Percentiles rank a stretch among this genome's conserved stretches.
These are phyloP conservation scores for Ganoderma multipileum DNA, from an alignment of 1,284 basidiomycete genomes.

Conservation along the genomic window DNA sequence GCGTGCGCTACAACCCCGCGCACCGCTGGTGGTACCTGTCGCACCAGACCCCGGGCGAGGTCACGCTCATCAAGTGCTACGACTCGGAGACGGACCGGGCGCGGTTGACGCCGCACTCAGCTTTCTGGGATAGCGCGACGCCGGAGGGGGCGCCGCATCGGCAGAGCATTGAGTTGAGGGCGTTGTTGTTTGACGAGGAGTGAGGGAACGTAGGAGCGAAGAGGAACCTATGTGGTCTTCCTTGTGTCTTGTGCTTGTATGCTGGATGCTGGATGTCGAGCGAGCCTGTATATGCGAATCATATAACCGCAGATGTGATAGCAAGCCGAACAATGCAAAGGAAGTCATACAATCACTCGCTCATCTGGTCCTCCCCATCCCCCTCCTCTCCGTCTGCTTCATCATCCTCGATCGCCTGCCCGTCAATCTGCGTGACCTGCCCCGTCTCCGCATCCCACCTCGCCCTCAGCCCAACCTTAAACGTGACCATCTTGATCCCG, in stretches of 20 bases:
- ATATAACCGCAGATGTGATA: slow-evolving; percentile 2
- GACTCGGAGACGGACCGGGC: slow-evolving; percentile 49
- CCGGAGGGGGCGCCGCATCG: slow-evolving; percentile 47
- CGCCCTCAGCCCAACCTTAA: slow-evolving; percentile 75
- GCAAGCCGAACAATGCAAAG: slow-evolving; percentile 12
- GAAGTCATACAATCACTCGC: slow-evolving; percentile 38
- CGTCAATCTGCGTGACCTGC: slow-evolving; percentile 67
- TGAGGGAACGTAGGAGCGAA: slow-evolving; percentile 5
- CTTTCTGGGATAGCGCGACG: slow-evolving; percentile 48
- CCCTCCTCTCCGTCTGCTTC: slow-evolving; percentile 42
- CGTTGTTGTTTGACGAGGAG: slow-evolving; percentile 45
- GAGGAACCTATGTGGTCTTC: background rate
- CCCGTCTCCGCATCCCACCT: slow-evolving; percentile 81
- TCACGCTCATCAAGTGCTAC: slow-evolving; percentile 55
- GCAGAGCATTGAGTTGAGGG: slow-evolving; percentile 49
- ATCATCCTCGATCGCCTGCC: slow-evolving; percentile 46
- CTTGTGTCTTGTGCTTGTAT: background rate
- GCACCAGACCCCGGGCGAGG: slow-evolving; percentile 50
- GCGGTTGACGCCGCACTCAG: slow-evolving; percentile 53
- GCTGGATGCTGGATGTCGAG: slow-evolving; percentile 1
- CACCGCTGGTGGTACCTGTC: slow-evolving; percentile 68
- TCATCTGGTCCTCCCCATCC: slow-evolving; percentile 52
- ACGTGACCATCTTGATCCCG: slow-evolving; percentile 86
- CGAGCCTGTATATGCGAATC: background rate
- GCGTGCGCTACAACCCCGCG: slow-evolving; percentile 55